Evolutionary conservation across 805 yeast species (phyloP).

Genomic region (Metschnikowia bowlesiae): DNA sequence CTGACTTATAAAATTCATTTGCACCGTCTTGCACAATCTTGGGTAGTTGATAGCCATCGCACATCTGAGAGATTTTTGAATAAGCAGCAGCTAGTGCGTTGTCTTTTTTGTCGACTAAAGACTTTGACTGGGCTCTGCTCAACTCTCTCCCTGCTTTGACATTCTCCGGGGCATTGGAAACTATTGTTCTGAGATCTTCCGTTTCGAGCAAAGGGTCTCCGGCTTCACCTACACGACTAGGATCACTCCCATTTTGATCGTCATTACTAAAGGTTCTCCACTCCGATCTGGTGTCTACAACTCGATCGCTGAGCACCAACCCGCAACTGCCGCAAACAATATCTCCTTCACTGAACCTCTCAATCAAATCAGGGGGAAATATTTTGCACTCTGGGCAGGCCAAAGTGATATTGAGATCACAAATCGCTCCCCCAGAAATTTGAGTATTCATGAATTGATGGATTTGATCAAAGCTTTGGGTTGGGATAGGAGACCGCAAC

Average conservation of each 20-base stretch:
- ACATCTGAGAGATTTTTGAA: constrained; percentile 88
- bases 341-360: constrained; percentile 95
- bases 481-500: neutral
- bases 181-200: constrained; percentile 87
- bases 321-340: constrained; percentile 99
- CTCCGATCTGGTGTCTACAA: constrained; percentile 93
- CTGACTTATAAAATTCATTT: constrained; percentile 89
- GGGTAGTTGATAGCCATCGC: constrained; percentile 94
- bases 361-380: constrained; percentile 92
- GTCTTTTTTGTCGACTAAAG: constrained; percentile 82
- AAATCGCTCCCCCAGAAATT: constrained; percentile 17
- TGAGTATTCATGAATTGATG: constrained; percentile 8
- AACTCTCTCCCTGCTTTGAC: constrained; percentile 84
- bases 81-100: constrained; percentile 85
- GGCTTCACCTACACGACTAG: constrained; percentile 98
- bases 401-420: constrained; percentile 74
- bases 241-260: constrained; percentile 97
- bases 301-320: constrained; percentile 81
- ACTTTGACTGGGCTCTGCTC: constrained; percentile 82
- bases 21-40: constrained; percentile 96
- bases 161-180: constrained; percentile 82
- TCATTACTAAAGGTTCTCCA: constrained; percentile 99
- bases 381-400: constrained; percentile 96
- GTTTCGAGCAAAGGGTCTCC: constrained; percentile 88
- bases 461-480: neutral